These are phyloP conservation scores for Globisporangium orthogonon DNA, from an alignment of 352 stramenopile species.

Conservation along the genomic window DNA sequence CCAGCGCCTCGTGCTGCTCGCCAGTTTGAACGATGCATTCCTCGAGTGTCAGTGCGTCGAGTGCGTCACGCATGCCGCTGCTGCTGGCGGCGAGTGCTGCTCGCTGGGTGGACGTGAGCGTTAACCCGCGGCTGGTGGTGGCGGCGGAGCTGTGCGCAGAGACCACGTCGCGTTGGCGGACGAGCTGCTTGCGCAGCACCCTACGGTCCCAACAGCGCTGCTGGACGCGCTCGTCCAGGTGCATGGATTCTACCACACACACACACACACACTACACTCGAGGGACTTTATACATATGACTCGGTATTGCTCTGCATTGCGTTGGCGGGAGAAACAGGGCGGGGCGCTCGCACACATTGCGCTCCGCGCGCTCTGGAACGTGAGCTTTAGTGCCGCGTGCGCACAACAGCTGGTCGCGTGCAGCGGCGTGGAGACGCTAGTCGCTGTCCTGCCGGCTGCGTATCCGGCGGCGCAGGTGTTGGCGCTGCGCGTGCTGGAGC, in stretches of 20 bases:
- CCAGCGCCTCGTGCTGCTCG: conserved; percentile 1
- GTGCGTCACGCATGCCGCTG: conserved; percentile 4
- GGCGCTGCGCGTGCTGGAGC: conserved; percentile 14
- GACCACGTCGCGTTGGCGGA: conserved; percentile 9
- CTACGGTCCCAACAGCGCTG: neutral
- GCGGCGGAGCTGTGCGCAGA: neutral
- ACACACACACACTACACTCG: neutral
- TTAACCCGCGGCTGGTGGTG: neutral
- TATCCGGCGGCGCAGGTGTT: conserved; percentile 8
- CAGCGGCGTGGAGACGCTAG: conserved; percentile 7
- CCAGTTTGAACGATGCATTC: conserved; percentile 13
- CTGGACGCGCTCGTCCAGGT: conserved; percentile 3
- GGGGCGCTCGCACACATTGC: conserved; percentile 16
- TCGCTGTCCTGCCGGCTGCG: conserved; percentile 12
- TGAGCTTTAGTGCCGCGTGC: conserved; percentile 11
- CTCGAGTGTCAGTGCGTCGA: conserved; percentile 10
- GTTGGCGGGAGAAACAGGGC: conserved; percentile 3
- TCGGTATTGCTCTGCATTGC: neutral
- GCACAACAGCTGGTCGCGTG: conserved; percentile 4
- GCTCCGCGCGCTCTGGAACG: conserved; percentile 10
- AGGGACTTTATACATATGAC: neutral
- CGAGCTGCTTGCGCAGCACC: neutral
- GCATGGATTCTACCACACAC: neutral
- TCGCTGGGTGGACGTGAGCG: neutral
- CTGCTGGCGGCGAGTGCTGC: too few relatives aligned